Conservation (phyloP, 805 yeast genomes). For the Kazachstania psychrophila region DNA sequence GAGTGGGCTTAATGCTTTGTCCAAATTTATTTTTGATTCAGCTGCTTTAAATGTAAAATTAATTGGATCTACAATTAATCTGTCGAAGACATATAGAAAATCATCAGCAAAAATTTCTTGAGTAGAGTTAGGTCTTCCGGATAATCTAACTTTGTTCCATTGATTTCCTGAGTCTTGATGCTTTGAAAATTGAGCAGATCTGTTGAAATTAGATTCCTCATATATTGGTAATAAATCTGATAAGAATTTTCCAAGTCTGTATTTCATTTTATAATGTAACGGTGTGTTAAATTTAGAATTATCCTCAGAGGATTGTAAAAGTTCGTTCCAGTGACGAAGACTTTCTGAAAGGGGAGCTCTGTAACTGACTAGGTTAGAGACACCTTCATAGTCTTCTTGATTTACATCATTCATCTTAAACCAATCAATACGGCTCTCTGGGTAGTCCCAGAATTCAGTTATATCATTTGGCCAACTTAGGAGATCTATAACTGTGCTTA, state of each 20-base stretch:
- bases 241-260: conserved; percentile 18
- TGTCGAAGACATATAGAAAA: conserved; percentile 14
- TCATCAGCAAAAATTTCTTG: conserved; percentile 17
- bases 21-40: conserved; percentile 12
- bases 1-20: conserved; percentile 11
- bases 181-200: conserved; percentile 17
- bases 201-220: conserved; percentile 25
- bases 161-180: conserved; percentile 14
- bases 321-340: conserved; percentile 26
- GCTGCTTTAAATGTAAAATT: conserved; percentile 14
- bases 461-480: conserved; percentile 21
- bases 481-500: conserved; percentile 14
- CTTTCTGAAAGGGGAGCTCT: conserved; percentile 24
- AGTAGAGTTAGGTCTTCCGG: conserved; percentile 6
- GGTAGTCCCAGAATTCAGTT: conserved; percentile 24
- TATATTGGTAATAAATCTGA: conserved; percentile 21
- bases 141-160: conserved; percentile 11
- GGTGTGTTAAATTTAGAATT: conserved; percentile 22
- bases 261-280: conserved; percentile 18
- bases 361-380: conserved; percentile 24
- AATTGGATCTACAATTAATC: conserved; percentile 17
- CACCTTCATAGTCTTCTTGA: conserved; percentile 10
- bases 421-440: conserved; percentile 26
- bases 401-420: conserved; percentile 16
- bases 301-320: conserved; percentile 12